phyloP scores from a whole-genome alignment of 1,139 yeast species.

The Pichia sp. region DNA sequence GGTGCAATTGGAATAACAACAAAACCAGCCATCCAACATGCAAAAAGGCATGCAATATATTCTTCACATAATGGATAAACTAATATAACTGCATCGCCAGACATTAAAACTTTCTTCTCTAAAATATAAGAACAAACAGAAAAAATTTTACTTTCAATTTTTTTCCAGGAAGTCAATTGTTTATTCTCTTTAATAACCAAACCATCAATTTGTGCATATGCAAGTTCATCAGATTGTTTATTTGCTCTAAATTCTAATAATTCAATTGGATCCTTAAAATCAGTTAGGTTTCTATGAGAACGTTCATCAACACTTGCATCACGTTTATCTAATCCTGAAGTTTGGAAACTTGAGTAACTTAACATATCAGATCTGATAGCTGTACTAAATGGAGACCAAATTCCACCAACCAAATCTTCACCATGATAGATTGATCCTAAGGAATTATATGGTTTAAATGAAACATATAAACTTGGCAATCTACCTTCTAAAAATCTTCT shows the following conservation, averaged over 20 bases:
- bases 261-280: constrained; percentile 66
- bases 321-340: constrained; percentile 73
- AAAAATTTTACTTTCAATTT: constrained; percentile 70
- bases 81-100: constrained; percentile 70
- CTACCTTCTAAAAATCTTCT: constrained; percentile 73
- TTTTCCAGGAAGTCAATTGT: constrained; percentile 50
- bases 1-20: constrained; percentile 79
- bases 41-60: constrained; percentile 73
- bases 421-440: constrained; percentile 70
- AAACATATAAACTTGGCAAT: constrained; percentile 70
- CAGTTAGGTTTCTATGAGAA: constrained; percentile 66
- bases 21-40: constrained; percentile 79
- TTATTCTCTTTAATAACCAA: constrained; percentile 45
- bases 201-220: constrained; percentile 61
- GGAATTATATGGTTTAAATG: constrained; percentile 66
- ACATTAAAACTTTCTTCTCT: constrained; percentile 45
- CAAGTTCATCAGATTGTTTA: constrained; percentile 72
- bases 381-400: constrained; percentile 75
- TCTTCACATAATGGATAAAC: constrained; percentile 90
- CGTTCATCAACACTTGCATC: constrained; percentile 71
- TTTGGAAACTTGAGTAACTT: constrained; percentile 49
- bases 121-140: constrained; percentile 59
- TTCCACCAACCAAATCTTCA: constrained; percentile 73
- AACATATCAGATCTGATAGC: constrained; percentile 50
- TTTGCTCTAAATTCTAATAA: constrained; percentile 73